phyloP scores from a whole-genome alignment of 805 yeast species.

The Candida maesae region DNA sequence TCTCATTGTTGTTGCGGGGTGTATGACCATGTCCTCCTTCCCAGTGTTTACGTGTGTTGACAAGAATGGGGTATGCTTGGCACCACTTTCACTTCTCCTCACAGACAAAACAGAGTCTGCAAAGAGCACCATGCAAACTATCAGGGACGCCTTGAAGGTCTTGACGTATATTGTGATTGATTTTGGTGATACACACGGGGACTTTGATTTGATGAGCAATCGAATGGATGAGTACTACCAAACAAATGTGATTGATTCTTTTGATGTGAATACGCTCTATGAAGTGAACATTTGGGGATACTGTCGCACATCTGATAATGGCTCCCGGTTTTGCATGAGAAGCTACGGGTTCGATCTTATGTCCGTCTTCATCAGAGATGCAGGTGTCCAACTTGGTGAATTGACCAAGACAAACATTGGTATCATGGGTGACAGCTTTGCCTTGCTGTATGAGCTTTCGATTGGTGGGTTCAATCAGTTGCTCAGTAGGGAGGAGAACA shows the following conservation, averaged over 20 bases:
- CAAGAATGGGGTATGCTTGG: conserved; percentile 33
- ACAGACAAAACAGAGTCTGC: conserved; percentile 36
- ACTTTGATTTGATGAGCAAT: conserved; percentile 19
- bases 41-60: conserved; percentile 32
- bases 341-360: conserved; percentile 45
- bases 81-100: conserved; percentile 41
- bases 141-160: conserved; percentile 41
- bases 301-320: conserved; percentile 36
- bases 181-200: conserved; percentile 29
- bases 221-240: conserved; percentile 27
- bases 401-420: conserved; percentile 39
- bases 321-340: conserved; percentile 29
- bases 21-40: conserved; percentile 9
- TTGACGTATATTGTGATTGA: conserved; percentile 45
- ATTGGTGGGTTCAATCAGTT: conserved; percentile 28
- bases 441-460: conserved; percentile 35
- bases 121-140: conserved; percentile 29
- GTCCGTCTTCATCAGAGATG: conserved; percentile 45
- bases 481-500: conserved; percentile 16
- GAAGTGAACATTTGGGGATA: conserved; percentile 45
- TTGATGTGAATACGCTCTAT: conserved; percentile 39
- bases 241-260: conserved; percentile 39
- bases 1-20: conserved; percentile 1
- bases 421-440: conserved; percentile 38
- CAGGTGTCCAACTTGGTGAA: conserved; percentile 43